Base-by-base conservation (phyloP, 2,329 filamentous ascomycete species). In the Apiospora koreana region DNA sequence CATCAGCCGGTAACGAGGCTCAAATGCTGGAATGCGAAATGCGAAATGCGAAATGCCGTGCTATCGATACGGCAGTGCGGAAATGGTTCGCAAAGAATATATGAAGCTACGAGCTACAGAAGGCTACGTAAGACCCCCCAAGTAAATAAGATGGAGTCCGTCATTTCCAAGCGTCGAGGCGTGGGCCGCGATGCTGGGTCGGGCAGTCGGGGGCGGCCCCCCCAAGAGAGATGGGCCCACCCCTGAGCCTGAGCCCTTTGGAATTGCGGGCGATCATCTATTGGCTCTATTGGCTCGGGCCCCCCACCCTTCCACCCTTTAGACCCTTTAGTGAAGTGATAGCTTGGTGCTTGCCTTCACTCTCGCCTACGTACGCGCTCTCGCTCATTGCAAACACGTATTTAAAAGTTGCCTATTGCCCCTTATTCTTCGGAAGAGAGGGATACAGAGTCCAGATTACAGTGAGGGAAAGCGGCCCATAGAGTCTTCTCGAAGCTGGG, bases 221-320 rank as follows among this genome's bases (percentile, higher is more conserved):
- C 14, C 35, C 3, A 35, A 8, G 4, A 35, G 35, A 35, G 8
- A 3, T 8, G 54, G 54, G 31, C 54, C 31, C 54, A 62, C 54
- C 54, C 28, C 54, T 62, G 50, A 54, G 48, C 45, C 35, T 38
- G 35, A 16, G 41, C 12, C 8, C 16, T 58, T 31, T 35, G 31
- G 54, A n/a, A 62, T n/a, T 62, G 54, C 54, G 54, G 54, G 54
- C 54, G 28, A 62, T 38, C 9, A 5, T n/a, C 54, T 62, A 62
- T 62, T 62, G 54, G 54, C 54, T 62, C 54, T 62, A 62, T 62
- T 62, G 54, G 54, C 54, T 23, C 54, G 31, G 54, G 54, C 28
- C 54, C 54, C 54, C 28, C n/a, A n/a, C n/a, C n/a, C n/a, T n/a
- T n/a, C n/a, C n/a, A n/a, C n/a, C n/a, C n/a, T n/a, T n/a, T n/a